Base-by-base conservation (phyloP, 106 monocot genomes). In the Alisma plantagoaquatica region DNA sequence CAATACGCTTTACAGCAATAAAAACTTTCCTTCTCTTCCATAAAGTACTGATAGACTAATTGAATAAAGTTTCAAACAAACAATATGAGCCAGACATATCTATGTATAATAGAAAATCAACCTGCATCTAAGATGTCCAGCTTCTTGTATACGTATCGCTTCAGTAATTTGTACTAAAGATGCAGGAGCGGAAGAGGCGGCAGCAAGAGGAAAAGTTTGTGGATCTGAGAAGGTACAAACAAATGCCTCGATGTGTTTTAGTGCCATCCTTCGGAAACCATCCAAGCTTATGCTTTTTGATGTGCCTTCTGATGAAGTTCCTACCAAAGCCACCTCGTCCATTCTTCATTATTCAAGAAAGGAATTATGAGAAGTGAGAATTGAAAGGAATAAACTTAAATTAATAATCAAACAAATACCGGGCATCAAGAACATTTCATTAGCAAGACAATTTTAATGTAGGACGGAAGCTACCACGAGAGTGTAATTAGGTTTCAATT, bases 61-160 rank as follows among this genome's bases (percentile, higher is more conserved):
- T n/a, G n/a, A n/a, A n/a, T n/a, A n/a, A n/a, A n/a, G n/a, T n/a
- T n/a, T 35, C 31, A n/a, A 12, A 23, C 28, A 49, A 4, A 20
- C 30, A 59, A 2, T 33, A 51, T 17, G 57, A 17, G 24, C 31
- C 8, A 58, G 35, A 41, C 28, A 43, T 10, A 23, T 27, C 16
- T 18, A 49, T 21, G 29, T 20, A 44, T 33, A 57, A 43, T 10
- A 35, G 42, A 41, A 11, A 20, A 2, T 15, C 23, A 46, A 96
- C 96, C 96, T 96, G 89, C 96, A 96, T 81, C 96, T 71, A 33
- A 96, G 77, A 72, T 96, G 81, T 1, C 96, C 96, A 59, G 96
- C 96, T 81, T 96, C 96, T 62, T 81, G 96, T 56, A 96, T 96
- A 42, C 77, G 83, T 42, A 73, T 78, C 19, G 65, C 62, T 65